A percentile compares a stretch with the other conserved stretches of the same genome.
Evolutionary conservation across 176 grass and related monocot genomes (phyloP).

Genomic region (Zea luxurians): DNA sequence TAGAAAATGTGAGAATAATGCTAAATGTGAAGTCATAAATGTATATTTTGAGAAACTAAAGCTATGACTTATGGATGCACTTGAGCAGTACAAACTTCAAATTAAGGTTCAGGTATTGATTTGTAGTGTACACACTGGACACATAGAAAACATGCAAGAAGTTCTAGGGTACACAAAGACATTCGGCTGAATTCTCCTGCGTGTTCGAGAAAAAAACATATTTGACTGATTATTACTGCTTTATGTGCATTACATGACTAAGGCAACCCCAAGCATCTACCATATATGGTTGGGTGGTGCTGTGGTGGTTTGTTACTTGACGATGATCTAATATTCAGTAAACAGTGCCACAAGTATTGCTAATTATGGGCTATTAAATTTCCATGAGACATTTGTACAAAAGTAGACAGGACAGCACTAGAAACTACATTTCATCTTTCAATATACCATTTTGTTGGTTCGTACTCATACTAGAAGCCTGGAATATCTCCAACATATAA

Average conservation of each 20-base stretch:
- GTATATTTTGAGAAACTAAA: no score
- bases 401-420: not conserved
- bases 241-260: not conserved
- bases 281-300: no score
- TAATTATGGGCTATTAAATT: not conserved
- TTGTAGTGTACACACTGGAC: not conserved
- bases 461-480: not conserved
- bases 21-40: no score
- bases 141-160: constrained; percentile 17
- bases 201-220: not conserved
- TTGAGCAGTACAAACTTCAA: not conserved
- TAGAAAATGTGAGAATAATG: constrained; percentile 4
- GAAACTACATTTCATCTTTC: not conserved
- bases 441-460: not conserved
- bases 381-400: not conserved
- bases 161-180: not conserved
- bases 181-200: not conserved
- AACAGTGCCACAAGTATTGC: not conserved
- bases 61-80: not conserved
- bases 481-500: not conserved
- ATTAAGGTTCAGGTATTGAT: not conserved
- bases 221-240: not conserved
- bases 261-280: not conserved
- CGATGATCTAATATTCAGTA: not conserved
- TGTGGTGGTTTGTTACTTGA: not conserved